Percentiles rank a stretch among this genome's conserved stretches.
Evolutionary conservation across 2,329 filamentous ascomycete species (phyloP).

Genomic region (Dactylellina haptotyla): DNA sequence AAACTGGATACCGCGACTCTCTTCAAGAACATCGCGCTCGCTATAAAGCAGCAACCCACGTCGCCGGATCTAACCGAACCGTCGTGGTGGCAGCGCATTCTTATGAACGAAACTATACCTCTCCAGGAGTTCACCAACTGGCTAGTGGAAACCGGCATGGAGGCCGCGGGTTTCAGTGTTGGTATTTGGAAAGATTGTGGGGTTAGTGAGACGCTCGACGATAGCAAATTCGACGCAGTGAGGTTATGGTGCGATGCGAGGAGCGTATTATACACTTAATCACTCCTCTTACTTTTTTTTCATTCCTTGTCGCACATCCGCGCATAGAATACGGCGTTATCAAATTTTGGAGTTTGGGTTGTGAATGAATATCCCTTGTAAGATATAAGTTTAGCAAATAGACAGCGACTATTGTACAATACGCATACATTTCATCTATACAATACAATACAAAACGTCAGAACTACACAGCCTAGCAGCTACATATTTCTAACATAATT

Average conservation of each 20-base stretch:
- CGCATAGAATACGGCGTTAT: slow-evolving; percentile 32
- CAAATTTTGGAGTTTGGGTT: not conserved
- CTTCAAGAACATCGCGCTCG: slow-evolving; percentile 29
- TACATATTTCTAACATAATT: not conserved
- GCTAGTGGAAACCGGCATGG: slow-evolving; percentile 19
- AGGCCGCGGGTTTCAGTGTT: slow-evolving; percentile 2
- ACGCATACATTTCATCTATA: not conserved
- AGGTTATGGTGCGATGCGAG: slow-evolving; percentile 63
- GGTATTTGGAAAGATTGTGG: slow-evolving; percentile 31
- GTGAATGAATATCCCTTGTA: not conserved
- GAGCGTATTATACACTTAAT: slow-evolving; percentile 62
- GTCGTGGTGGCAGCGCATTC: slow-evolving; percentile 45
- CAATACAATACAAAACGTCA: not conserved
- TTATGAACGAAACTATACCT: slow-evolving; percentile 48
- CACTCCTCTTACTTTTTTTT: slow-evolving; percentile 24
- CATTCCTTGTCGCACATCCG: not conserved
- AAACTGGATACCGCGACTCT: slow-evolving; percentile 11
- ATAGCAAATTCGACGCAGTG: slow-evolving; percentile 63
- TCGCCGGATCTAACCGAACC: slow-evolving; percentile 9
- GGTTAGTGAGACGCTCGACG: slow-evolving; percentile 39
- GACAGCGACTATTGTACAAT: slow-evolving; percentile 14
- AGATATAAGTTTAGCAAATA: not conserved
- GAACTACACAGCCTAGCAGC: not conserved
- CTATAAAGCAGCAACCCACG: slow-evolving; percentile 32
- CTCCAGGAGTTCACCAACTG: slow-evolving; percentile 40